These are phyloP conservation scores for Penstemon davidsonii DNA, from an alignment of 257 asterid genomes.

Conservation along the genomic window DNA sequence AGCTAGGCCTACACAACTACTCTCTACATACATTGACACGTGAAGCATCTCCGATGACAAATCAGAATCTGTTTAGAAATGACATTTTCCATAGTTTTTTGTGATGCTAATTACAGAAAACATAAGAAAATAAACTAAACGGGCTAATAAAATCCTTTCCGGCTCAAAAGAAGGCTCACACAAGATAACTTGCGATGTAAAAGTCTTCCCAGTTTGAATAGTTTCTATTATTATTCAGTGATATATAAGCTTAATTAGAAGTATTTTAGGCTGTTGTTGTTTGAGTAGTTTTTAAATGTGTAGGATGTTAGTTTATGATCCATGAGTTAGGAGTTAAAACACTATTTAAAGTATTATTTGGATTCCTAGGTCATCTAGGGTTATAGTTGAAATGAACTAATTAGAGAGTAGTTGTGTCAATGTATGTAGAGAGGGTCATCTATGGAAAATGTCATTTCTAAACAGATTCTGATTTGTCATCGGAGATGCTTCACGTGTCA, in stretches of 20 bases:
- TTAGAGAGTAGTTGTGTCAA: too few species aligned
- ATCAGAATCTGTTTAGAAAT: background rate
- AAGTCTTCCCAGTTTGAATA: background rate
- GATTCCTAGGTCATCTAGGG: background rate
- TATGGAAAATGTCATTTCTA: too few species aligned
- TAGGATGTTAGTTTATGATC: background rate
- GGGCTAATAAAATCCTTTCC: background rate
- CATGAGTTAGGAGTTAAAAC: background rate
- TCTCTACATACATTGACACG: too few species aligned
- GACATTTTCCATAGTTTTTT: background rate
- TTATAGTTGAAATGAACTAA: too few species aligned
- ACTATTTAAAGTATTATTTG: background rate
- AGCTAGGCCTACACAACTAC: too few species aligned
- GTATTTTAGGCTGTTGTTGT: background rate
- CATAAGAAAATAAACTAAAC: background rate
- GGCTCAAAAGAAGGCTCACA: slow-evolving; percentile 7
- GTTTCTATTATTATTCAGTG: background rate
- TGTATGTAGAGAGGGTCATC: too few species aligned
- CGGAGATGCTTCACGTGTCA: too few species aligned
- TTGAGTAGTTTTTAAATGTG: background rate
- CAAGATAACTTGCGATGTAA: background rate
- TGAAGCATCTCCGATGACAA: too few species aligned
- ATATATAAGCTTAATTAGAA: background rate
- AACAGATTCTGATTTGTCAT: too few species aligned
- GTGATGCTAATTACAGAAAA: slow-evolving; percentile 8